A percentile compares a stretch with the other conserved stretches of the same genome.
These are phyloP conservation scores for Hanseniaspora meyeri DNA, from an alignment of 805 yeast species.

Conservation along the genomic window DNA sequence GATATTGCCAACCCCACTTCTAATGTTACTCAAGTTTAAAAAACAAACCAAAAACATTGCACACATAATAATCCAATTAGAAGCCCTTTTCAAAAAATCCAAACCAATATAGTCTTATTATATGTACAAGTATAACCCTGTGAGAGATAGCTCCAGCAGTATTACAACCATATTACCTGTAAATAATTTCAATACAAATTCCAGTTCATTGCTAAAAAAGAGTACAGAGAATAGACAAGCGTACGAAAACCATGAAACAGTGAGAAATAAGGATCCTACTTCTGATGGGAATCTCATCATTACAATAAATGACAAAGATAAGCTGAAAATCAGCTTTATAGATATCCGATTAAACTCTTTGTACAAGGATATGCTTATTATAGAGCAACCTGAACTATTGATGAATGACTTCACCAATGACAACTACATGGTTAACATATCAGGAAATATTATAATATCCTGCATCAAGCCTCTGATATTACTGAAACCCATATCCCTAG, in stretches of 20 bases:
- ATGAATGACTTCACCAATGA: conserved; percentile 43
- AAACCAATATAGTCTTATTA: background rate
- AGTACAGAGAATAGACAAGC: background rate
- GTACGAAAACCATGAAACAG: background rate
- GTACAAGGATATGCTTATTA: conserved; percentile 50
- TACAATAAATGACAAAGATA: conserved; percentile 5
- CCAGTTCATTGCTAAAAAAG: background rate
- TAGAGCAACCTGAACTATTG: conserved; percentile 54
- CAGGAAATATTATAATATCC: conserved; percentile 63
- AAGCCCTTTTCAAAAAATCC: background rate
- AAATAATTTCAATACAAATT: background rate
- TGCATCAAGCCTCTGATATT: conserved; percentile 56
- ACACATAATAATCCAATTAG: background rate
- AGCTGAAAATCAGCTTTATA: conserved; percentile 21
- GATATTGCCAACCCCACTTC: no score
- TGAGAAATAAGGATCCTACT: conserved; percentile 9
- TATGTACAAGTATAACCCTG: conserved; percentile 9
- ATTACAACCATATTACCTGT: conserved; percentile 7
- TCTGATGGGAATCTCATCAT: conserved; percentile 10
- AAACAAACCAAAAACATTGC: no score
- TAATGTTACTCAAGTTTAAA: no score
- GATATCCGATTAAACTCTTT: conserved; percentile 29
- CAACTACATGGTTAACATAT: conserved; percentile 43
- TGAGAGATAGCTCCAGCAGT: conserved; percentile 4
- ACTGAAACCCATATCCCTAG: conserved; percentile 42